Percentiles rank a stretch among this genome's conserved stretches.
phyloP scores from a whole-genome alignment of 441 rosid species.

The Populus trichocarpa region DNA sequence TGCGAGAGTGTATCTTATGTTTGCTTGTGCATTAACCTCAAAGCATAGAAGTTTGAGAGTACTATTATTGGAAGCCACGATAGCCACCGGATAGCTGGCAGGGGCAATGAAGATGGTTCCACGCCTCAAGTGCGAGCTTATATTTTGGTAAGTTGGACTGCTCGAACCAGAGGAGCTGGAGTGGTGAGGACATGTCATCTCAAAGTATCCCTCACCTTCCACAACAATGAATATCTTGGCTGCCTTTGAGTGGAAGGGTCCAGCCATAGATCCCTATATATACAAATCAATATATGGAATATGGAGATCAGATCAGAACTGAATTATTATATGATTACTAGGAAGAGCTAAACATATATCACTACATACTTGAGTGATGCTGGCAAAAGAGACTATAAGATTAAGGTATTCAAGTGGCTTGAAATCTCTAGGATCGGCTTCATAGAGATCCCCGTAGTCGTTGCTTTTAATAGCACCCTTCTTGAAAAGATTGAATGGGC shows the following conservation, averaged over 20 bases:
- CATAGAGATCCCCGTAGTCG: slow-evolving; percentile 36
- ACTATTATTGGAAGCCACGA: slow-evolving; percentile 28
- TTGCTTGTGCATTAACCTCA: slow-evolving; percentile 43
- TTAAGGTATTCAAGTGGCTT: slow-evolving; percentile 32
- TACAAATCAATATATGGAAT: neutral
- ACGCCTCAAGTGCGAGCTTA: slow-evolving; percentile 25
- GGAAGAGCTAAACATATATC: too few species aligned
- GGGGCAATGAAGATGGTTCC: slow-evolving; percentile 34
- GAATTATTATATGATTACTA: too few species aligned
- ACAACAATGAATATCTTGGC: slow-evolving; percentile 35
- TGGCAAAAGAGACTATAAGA: slow-evolving; percentile 37
- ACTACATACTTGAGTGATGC: slow-evolving; percentile 31
- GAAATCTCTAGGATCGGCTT: slow-evolving; percentile 22
- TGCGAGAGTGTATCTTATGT: slow-evolving; percentile 31
- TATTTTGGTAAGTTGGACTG: slow-evolving; percentile 19
- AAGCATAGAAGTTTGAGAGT: slow-evolving; percentile 40
- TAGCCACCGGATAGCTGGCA: slow-evolving; percentile 44
- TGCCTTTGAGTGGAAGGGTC: slow-evolving; percentile 45
- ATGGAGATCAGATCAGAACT: too few species aligned
- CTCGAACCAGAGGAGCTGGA: neutral
- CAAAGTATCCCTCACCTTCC: slow-evolving; percentile 40
- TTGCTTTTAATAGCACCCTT: slow-evolving; percentile 28
- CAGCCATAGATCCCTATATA: slow-evolving; percentile 41
- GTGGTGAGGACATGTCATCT: slow-evolving; percentile 50
- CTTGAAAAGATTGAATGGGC: slow-evolving; percentile 31